These are phyloP conservation scores for Salix koriyanagi DNA, from an alignment of 345 rosid species.

Conservation along the genomic window DNA sequence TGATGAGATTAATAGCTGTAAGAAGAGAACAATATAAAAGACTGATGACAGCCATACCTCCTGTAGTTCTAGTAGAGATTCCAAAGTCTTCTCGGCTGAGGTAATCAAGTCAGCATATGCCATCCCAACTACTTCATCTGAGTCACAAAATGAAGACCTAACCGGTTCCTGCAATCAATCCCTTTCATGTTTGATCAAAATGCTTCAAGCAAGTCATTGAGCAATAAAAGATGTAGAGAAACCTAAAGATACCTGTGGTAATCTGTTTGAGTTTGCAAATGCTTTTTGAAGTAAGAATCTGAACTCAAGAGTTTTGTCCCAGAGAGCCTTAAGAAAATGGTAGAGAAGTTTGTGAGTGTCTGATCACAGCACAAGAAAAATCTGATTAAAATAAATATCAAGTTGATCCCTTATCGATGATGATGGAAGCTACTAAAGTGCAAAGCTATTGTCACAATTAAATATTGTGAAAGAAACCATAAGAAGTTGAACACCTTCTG, in stretches of 20 bases:
- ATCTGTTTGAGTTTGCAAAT: constrained; percentile 67
- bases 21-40: not conserved
- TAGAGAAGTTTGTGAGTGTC: constrained; percentile 2
- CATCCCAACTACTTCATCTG: constrained; percentile 42
- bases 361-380: not conserved
- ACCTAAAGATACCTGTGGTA: constrained; percentile 56
- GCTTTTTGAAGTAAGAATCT: constrained; percentile 87
- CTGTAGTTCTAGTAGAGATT: constrained; percentile 67
- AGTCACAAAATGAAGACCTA: constrained; percentile 57
- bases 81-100: constrained; percentile 66
- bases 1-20: not conserved
- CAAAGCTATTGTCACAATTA: not conserved
- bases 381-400: not conserved
- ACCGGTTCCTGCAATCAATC: constrained; percentile 52
- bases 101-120: constrained; percentile 62
- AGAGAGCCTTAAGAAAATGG: constrained; percentile 48
- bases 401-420: not conserved
- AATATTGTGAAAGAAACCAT: not conserved
- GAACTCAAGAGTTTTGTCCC: constrained; percentile 78
- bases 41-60: constrained; percentile 45
- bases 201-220: not conserved
- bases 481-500: constrained; percentile 51
- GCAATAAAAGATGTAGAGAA: not conserved
- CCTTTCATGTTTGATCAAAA: constrained; percentile 3
- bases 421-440: not conserved